These are phyloP conservation scores for Aquilaria yunnanensis DNA, from an alignment of 345 rosid genomes.

Conservation along the genomic window DNA sequence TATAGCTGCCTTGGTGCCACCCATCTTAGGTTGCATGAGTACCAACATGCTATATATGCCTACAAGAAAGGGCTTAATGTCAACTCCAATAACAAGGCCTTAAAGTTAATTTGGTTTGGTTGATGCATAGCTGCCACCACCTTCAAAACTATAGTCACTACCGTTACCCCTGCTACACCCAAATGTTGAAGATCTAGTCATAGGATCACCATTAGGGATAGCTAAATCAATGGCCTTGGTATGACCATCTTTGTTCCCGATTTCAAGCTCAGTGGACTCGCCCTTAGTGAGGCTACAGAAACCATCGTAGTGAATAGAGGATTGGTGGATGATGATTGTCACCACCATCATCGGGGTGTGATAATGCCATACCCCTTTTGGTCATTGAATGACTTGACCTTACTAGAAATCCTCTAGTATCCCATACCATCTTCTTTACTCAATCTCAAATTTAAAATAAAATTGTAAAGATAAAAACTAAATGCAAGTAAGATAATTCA, in stretches of 20 bases:
- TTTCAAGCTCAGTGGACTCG: conserved; percentile 55
- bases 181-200: conserved; percentile 29
- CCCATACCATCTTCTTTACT: conserved; percentile 17
- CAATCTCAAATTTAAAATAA: neutral
- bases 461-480: neutral
- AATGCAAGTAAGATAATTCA: too few species aligned
- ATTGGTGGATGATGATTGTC: conserved; percentile 87
- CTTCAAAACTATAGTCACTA: conserved; percentile 21
- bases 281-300: conserved; percentile 63
- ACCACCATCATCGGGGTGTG: conserved; percentile 75
- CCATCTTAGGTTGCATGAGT: conserved; percentile 49
- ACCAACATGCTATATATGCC: conserved; percentile 52
- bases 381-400: conserved; percentile 68
- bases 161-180: conserved; percentile 42
- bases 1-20: conserved; percentile 97
- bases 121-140: conserved; percentile 53
- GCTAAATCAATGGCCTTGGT: conserved; percentile 77
- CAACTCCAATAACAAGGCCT: conserved; percentile 72
- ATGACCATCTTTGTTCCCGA: conserved; percentile 40
- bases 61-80: conserved; percentile 75
- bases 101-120: conserved; percentile 74
- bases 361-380: conserved; percentile 90
- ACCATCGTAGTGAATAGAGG: conserved; percentile 72
- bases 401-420: conserved; percentile 41
- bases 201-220: conserved; percentile 54